Percentiles rank a stretch among this genome's conserved stretches.
phyloP scores from a whole-genome alignment of 2,329 filamentous ascomycete genomes.

The Eutypella sp. region DNA sequence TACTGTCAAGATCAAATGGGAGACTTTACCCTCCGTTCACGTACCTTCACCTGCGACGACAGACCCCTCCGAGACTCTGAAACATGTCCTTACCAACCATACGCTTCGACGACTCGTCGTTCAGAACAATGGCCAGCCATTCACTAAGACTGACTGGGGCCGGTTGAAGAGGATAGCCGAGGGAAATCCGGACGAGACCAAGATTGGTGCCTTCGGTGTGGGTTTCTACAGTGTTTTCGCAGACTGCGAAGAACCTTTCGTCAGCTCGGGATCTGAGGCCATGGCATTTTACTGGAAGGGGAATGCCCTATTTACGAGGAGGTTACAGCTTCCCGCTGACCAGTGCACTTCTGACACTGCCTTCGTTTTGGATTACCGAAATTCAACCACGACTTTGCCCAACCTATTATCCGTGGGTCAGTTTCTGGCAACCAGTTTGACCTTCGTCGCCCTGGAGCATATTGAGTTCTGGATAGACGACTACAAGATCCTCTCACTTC shows the following conservation, averaged over 20 bases:
- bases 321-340: conserved; percentile 65
- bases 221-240: conserved; percentile 99
- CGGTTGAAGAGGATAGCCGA: conserved; percentile 96
- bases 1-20: conserved; percentile 85
- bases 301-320: conserved; percentile 92
- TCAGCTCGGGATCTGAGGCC: conserved; percentile 84
- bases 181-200: conserved; percentile 97
- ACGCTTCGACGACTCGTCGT: conserved; percentile 85
- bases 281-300: conserved; percentile 99
- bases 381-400: conserved; percentile 79
- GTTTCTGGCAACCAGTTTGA: conserved; percentile 90
- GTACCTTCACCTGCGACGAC: conserved; percentile 64
- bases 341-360: conserved; percentile 69
- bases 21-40: conserved; percentile 77
- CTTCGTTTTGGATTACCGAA: conserved; percentile 94
- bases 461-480: conserved; percentile 92
- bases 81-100: conserved; percentile 79
- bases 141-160: conserved; percentile 87
- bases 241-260: conserved; percentile 95
- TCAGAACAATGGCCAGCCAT: conserved; percentile 85
- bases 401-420: conserved; percentile 82
- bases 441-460: conserved; percentile 82
- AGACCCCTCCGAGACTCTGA: conserved; percentile 66
- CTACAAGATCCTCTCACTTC: conserved; percentile 70
- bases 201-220: conserved; percentile 97